Base-by-base conservation (phyloP, 352 stramenopile genomes). In the Phytophthora hibernalis region DNA sequence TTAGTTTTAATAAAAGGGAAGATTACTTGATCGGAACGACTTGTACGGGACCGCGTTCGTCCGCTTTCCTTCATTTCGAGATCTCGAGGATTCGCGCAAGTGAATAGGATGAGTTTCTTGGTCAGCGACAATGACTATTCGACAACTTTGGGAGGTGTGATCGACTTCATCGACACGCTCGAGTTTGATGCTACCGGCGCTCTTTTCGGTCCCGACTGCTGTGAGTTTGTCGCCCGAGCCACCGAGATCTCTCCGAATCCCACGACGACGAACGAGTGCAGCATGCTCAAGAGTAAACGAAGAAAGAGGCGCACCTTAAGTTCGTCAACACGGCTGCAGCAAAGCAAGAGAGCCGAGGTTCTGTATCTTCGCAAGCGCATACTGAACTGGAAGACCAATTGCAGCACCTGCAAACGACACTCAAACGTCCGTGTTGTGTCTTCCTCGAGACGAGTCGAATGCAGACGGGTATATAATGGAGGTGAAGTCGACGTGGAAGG, bases 271-370 rank as follows among this genome's bases (percentile, higher is more conserved):
- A 37, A 10, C 6, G 31, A 37, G 8, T 13, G 8, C 8, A 37
- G 31, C 31, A 37, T 1, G 1, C 60, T 49, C 21, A 70, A 70
- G 22, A 49, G 61, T 2, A 70, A 70, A 33, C 45, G n/a, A n/a
- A n/a, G n/a, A n/a, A n/a, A n/a, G n/a, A n/a, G n/a, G 61, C 47
- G 38, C 28, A 70, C 57, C 8, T 31, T 70, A 22, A 70, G 54
- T 33, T 70, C 61, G 20, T 70, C 54, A 20, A 70, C n/a, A n/a
- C n/a, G n/a, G n/a, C n/a, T n/a, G n/a, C 61, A 70, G 22, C 61
- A 70, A 22, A 51, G 38, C 56, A 70, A 59, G 18, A 59, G 47
- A 22, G 61, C 47, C 9, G 61, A 70, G 15, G 38, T 70, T 20
- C 22, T 64, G 21, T 65, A 37, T 44, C 47, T 65, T 13, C 61